Conservation (phyloP, 106 monocot species). For the Dioscorea dumetorum region DNA sequence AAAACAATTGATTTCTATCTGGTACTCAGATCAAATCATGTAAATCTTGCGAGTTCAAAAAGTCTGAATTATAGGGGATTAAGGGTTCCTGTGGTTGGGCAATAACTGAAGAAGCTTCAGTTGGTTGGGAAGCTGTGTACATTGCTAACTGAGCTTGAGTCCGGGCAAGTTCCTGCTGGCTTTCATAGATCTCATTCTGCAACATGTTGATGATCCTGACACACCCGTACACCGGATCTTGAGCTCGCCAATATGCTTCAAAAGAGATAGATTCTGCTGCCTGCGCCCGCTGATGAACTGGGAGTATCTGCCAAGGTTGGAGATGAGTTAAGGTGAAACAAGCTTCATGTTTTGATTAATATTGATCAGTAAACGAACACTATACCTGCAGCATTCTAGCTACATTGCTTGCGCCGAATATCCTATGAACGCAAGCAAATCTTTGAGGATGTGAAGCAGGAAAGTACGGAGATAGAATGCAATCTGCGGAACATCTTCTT, state of each 20-base stretch:
- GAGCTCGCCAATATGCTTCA: conserved; percentile 36
- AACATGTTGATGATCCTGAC: conserved; percentile 21
- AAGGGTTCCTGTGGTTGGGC: not conserved
- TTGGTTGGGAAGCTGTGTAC: not conserved
- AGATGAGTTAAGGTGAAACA: too few species aligned
- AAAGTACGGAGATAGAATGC: conserved; percentile 52
- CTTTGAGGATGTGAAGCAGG: conserved; percentile 34
- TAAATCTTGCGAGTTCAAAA: too few species aligned
- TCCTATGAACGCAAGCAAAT: conserved; percentile 47
- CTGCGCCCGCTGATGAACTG: conserved; percentile 13
- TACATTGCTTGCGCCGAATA: conserved; percentile 61
- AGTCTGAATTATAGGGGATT: too few species aligned
- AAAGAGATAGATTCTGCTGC: conserved; percentile 33
- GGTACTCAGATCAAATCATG: too few species aligned
- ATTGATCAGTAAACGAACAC: not conserved
- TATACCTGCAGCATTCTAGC: conserved; percentile 46
- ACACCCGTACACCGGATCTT: conserved; percentile 35
- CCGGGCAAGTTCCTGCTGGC: conserved; percentile 22
- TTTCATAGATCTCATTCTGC: conserved; percentile 17
- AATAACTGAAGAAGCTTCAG: not conserved
- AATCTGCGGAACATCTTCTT: conserved; percentile 55
- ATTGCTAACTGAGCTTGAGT: conserved; percentile 20
- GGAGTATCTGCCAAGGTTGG: conserved; percentile 20
- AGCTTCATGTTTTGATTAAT: not conserved
- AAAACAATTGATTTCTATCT: too few species aligned